Percentiles rank a stretch among this genome's conserved stretches.
phyloP scores from a whole-genome alignment of 805 yeast species.

The Yamadazyma insecticola region DNA sequence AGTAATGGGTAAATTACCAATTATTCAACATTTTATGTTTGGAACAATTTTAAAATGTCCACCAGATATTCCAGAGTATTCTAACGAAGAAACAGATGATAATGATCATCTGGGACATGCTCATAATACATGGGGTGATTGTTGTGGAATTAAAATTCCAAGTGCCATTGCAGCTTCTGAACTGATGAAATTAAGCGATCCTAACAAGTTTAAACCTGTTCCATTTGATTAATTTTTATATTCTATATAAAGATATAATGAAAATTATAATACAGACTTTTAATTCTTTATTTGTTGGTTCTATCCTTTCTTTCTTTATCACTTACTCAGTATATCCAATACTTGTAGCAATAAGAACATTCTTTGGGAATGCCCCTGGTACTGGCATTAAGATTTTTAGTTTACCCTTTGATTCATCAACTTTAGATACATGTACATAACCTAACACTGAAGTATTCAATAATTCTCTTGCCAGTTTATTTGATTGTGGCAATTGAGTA shows the following conservation, averaged over 20 bases:
- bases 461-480: constrained; percentile 40
- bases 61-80: constrained; percentile 47
- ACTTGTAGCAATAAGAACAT: constrained; percentile 69
- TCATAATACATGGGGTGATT: constrained; percentile 83
- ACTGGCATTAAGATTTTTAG: constrained; percentile 77
- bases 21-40: constrained; percentile 90
- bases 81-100: constrained; percentile 13
- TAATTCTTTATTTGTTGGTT: constrained; percentile 1
- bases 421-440: constrained; percentile 65
- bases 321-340: constrained; percentile 75
- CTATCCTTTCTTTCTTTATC: constrained; percentile 1
- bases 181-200: constrained; percentile 23
- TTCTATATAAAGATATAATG: constrained; percentile 1
- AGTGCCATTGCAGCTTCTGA: constrained; percentile 90
- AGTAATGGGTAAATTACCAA: constrained; percentile 85
- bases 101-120: constrained; percentile 18
- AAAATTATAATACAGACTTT: not conserved
- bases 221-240: constrained; percentile 62
- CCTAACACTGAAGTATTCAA: constrained; percentile 68
- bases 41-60: constrained; percentile 71
- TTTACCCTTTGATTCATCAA: constrained; percentile 69
- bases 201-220: constrained; percentile 35
- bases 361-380: constrained; percentile 79
- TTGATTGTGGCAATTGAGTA: constrained; percentile 29
- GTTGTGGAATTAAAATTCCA: constrained; percentile 95